Evolutionary conservation across 352 stramenopile genomes (phyloP).

Genomic region (Pythium folliculosum): DNA sequence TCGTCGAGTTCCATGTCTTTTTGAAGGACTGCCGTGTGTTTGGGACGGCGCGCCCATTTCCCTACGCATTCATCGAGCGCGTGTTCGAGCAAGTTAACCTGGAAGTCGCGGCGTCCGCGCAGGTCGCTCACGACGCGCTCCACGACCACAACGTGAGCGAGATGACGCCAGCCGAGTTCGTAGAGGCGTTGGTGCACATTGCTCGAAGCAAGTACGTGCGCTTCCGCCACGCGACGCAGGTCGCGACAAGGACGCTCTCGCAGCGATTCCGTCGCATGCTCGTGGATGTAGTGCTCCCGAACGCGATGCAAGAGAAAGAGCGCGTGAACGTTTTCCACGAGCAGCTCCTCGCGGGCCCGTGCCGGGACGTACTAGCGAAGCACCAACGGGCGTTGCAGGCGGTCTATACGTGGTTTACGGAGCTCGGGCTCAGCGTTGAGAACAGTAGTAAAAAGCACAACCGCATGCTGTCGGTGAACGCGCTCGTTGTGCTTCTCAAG

Average conservation of each 20-base stretch:
- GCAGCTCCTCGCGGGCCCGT: conserved; percentile 47
- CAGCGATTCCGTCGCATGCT: conserved; percentile 52
- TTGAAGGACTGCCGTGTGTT: conserved; percentile 74
- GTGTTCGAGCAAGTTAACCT: conserved; percentile 59
- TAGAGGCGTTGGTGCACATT: conserved; percentile 65
- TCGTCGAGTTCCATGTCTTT: conserved; percentile 64
- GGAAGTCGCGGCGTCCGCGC: conserved; percentile 9
- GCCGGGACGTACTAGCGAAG: conserved; percentile 51
- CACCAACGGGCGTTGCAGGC: conserved; percentile 47
- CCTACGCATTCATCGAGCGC: conserved; percentile 56
- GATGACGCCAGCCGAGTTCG: conserved; percentile 69
- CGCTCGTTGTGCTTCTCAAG: conserved; percentile 45
- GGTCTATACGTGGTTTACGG: conserved; percentile 50
- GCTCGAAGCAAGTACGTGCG: conserved; percentile 41
- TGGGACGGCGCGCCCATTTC: conserved; percentile 47
- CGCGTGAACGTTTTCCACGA: conserved; percentile 52
- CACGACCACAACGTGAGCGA: conserved; percentile 35
- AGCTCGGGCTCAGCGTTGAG: conserved; percentile 15
- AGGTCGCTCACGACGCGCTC: conserved; percentile 3
- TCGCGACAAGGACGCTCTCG: conserved; percentile 26
- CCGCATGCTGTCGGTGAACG: conserved; percentile 52
- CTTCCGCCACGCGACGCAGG: conserved; percentile 21
- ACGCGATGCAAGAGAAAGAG: conserved; percentile 57
- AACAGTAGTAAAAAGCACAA: conserved; percentile 5
- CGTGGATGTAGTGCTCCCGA: conserved; percentile 52